Conservation (phyloP, 495 filamentous ascomycete species). For the Penicillium odoratum region DNA sequence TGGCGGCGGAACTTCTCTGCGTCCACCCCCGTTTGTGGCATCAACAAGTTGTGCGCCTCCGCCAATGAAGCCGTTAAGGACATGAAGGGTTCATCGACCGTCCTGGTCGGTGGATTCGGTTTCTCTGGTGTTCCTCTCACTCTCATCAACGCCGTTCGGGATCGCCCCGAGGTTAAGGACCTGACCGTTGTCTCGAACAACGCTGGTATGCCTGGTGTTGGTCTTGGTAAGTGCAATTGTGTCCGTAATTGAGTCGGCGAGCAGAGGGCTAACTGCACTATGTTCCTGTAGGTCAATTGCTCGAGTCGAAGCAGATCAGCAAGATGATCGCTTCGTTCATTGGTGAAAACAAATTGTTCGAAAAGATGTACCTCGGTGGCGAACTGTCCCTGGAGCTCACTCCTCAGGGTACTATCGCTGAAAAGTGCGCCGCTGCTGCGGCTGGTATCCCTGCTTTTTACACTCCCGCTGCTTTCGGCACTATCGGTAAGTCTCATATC, state of each 20-base stretch:
- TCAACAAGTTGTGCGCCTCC: conserved; percentile 76
- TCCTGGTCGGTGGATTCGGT: conserved; percentile 81
- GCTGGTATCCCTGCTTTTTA: conserved; percentile 89
- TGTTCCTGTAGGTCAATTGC: conserved; percentile 50
- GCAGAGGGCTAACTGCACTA: not conserved
- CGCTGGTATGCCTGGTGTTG: conserved; percentile 73
- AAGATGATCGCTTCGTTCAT: conserved; percentile 90
- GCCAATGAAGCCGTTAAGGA: conserved; percentile 70
- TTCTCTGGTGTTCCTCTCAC: conserved; percentile 85
- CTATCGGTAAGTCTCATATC: conserved; percentile 49
- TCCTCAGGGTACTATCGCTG: conserved; percentile 84
- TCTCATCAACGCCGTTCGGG: conserved; percentile 73
- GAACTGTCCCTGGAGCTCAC: conserved; percentile 82
- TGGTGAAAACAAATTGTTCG: conserved; percentile 88
- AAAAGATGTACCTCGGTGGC: conserved; percentile 79
- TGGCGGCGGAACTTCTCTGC: conserved; percentile 62
- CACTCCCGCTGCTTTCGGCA: conserved; percentile 82
- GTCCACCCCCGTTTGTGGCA: conserved; percentile 60
- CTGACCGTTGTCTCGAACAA: conserved; percentile 90
- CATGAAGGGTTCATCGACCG: conserved; percentile 67
- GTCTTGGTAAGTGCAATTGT: conserved; percentile 54
- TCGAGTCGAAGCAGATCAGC: conserved; percentile 74
- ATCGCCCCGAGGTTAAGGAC: conserved; percentile 67
- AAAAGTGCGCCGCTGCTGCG: conserved; percentile 80
- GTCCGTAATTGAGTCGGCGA: not conserved